Conservation (phyloP, 2,329 filamentous ascomycete species). For the Alternaria angustiovoidea region DNA sequence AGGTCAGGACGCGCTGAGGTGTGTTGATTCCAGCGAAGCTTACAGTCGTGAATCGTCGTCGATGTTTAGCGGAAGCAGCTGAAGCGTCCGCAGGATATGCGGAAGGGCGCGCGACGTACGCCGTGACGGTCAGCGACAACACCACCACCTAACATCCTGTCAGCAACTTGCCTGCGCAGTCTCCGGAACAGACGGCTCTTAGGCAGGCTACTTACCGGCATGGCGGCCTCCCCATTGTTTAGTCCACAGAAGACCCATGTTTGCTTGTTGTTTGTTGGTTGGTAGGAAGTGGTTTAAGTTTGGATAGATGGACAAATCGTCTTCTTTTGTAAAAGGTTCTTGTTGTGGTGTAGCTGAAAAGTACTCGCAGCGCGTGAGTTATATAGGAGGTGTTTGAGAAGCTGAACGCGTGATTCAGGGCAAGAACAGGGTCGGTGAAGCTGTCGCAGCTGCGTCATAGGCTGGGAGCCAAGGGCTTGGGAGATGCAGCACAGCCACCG, state of each 20-base stretch:
- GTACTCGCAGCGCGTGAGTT: constrained; percentile 10
- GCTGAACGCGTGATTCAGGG: constrained; percentile 21
- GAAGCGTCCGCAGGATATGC: constrained; percentile 59
- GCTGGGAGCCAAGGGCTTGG: constrained; percentile 20
- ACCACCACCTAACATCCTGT: constrained; percentile 54
- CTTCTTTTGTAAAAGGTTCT: constrained; percentile 2
- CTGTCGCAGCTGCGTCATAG: constrained; percentile 13
- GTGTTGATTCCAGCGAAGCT: neutral
- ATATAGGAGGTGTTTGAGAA: constrained; percentile 22
- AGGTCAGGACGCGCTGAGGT: neutral
- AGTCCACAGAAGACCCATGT: constrained; percentile 59
- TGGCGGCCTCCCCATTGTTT: constrained; percentile 56
- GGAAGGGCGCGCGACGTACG: constrained; percentile 59
- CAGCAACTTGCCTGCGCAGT: constrained; percentile 23
- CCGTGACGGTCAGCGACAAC: constrained; percentile 63
- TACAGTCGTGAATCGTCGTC: constrained; percentile 39
- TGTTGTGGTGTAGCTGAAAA: constrained; percentile 9
- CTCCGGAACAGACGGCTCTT: constrained; percentile 9
- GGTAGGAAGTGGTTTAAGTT: neutral
- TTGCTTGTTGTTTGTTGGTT: constrained; percentile 25
- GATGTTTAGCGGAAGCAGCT: constrained; percentile 61
- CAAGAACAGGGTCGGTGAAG: constrained; percentile 15
- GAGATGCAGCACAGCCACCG: constrained; percentile 9
- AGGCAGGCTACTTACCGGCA: constrained; percentile 45
- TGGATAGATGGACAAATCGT: neutral